Base-by-base conservation (phyloP, 2,329 filamentous ascomycete species). In the Phialophora verrucosa region DNA sequence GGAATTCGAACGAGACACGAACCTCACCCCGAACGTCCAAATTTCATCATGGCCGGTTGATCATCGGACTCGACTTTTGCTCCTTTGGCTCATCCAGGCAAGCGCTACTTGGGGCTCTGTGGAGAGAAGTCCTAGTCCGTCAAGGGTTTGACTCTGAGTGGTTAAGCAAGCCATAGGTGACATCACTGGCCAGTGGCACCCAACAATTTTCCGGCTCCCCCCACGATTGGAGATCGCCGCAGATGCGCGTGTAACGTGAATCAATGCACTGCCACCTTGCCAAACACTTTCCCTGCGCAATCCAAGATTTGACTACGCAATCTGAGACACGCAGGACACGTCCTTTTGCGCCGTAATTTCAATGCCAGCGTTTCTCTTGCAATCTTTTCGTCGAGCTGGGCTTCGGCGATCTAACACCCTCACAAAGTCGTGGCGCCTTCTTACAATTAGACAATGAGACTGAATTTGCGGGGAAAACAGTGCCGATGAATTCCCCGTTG, bases 271-370 rank as follows among this genome's bases (percentile, higher is more conserved):
- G 53, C 27, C 53, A 31, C 38, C 17, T 44, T 44, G 38, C 7
- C 14, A 44, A 17, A n/a, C 35, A 42, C 20, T 23, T 23, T 32
- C 27, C 47, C n/a, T 42, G n/a, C 44, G 5, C 25, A 27, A 25
- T 49, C 38, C 32, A 20, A 38, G 27, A 56, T 56, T 31, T 51
- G 23, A n/a, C 42, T 35, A 27, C 23, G 49, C 63, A 65, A 59
- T 59, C 53, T 62, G 63, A 65, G 54, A 65, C 59, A 62, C 17
- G 42, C 53, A 59, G 62, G 54, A 65, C 59, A 62, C 17, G 42
- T 54, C 51, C 10, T 29, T 49, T 35, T 17, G 38, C 59, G 31
- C 27, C 11, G 47, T 49, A 17, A 38, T 31, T 20, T 3, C 31
- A 14, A 17, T 54, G 12, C 53, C 20, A 32, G 42, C 4, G 27